Conservation (phyloP, 352 stramenopile genomes). For the Phytophthora ohioensis region DNA sequence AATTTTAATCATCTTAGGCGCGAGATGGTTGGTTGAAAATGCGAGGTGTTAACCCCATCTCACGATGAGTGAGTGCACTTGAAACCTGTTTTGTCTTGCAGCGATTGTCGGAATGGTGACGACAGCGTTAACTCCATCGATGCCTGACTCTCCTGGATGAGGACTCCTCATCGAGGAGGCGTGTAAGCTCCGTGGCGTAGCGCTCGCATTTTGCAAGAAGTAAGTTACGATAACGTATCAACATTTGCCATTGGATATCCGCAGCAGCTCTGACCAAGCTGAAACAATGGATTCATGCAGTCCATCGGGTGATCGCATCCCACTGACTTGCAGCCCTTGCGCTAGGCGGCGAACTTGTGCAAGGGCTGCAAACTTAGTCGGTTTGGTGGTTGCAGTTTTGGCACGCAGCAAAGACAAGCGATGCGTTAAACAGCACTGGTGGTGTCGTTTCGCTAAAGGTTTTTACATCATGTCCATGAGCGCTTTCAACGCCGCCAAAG, state of each 20-base stretch:
- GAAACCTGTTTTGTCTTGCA: background rate
- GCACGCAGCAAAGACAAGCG: constrained; percentile 2
- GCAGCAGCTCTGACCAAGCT: too few species aligned
- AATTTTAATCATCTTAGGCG: background rate
- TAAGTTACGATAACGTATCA: too few species aligned
- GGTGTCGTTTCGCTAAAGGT: background rate
- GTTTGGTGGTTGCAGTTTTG: constrained; percentile 9
- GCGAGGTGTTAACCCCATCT: background rate
- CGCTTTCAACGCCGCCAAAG: background rate
- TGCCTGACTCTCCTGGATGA: background rate
- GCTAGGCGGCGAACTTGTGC: background rate
- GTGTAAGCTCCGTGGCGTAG: too few species aligned
- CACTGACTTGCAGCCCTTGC: background rate
- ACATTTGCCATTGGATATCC: too few species aligned
- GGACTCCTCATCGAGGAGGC: too few species aligned
- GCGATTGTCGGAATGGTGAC: background rate
- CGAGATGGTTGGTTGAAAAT: background rate
- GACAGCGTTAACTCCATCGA: background rate
- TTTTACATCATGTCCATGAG: background rate
- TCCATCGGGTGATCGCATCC: background rate
- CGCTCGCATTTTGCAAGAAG: too few species aligned
- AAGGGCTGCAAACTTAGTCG: background rate
- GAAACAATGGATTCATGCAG: too few species aligned
- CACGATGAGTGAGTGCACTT: background rate
- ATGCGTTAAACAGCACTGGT: background rate